Percentiles rank a stretch among this genome's conserved stretches.
These are phyloP conservation scores for Tuber brumale DNA, from an alignment of 495 filamentous ascomycete species.

Conservation along the genomic window DNA sequence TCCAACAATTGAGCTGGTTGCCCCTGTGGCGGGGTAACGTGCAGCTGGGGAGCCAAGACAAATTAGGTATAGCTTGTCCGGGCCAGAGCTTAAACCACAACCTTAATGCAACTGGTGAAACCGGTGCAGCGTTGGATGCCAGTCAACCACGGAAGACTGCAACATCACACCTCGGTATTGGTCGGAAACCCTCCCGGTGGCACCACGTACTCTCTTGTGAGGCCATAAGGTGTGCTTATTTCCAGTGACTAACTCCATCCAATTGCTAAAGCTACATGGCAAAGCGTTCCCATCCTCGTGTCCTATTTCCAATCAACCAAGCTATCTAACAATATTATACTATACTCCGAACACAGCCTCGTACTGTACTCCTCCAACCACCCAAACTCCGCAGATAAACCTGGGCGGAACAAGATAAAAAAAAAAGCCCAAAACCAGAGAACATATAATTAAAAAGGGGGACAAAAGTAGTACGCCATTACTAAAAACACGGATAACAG, in stretches of 20 bases:
- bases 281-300: background rate
- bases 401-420: background rate
- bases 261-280: background rate
- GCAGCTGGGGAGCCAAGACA: background rate
- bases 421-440: background rate
- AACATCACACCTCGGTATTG: background rate
- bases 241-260: background rate
- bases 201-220: background rate
- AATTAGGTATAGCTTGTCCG: background rate
- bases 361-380: background rate
- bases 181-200: background rate
- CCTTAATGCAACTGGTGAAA: background rate
- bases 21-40: background rate
- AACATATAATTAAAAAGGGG: background rate
- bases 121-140: background rate
- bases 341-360: background rate
- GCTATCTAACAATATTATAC: background rate
- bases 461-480: background rate
- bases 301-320: background rate
- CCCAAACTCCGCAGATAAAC: background rate
- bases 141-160: background rate
- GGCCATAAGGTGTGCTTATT: background rate
- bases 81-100: background rate
- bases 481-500: background rate
- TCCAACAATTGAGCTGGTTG: background rate